These are phyloP conservation scores for Epichloe bromicola DNA, from an alignment of 2,329 filamentous ascomycete species.

Conservation along the genomic window DNA sequence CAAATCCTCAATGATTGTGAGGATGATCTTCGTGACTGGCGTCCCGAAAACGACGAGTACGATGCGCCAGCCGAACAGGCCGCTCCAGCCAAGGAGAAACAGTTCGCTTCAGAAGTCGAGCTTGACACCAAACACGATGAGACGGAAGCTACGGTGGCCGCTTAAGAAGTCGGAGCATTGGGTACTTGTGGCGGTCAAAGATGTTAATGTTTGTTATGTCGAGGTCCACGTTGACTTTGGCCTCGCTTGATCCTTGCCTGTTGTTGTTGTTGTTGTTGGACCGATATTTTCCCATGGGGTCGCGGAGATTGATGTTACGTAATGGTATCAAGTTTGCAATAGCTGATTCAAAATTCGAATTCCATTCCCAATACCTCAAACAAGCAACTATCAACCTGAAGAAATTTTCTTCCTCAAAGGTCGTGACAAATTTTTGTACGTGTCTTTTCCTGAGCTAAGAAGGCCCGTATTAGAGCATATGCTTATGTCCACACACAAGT, in stretches of 20 bases:
- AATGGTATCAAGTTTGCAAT: slow-evolving; percentile 1
- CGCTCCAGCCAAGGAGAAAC: slow-evolving; percentile 15
- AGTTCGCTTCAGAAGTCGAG: slow-evolving; percentile 5
- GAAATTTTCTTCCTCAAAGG: background rate
- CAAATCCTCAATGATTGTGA: slow-evolving; percentile 89
- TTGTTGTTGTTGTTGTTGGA: background rate
- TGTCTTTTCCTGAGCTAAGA: background rate
- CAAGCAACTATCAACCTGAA: too few species aligned
- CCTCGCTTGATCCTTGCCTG: background rate
- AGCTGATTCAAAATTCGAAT: background rate
- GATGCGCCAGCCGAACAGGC: slow-evolving; percentile 12
- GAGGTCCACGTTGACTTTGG: background rate
- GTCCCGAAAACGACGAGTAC: slow-evolving; percentile 27
- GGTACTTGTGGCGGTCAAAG: background rate
- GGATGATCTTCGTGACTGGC: slow-evolving; percentile 71
- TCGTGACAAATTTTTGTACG: background rate
- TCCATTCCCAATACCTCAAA: background rate
- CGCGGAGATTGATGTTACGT: background rate
- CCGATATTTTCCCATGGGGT: background rate
- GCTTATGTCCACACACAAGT: too few species aligned
- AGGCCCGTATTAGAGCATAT: too few species aligned
- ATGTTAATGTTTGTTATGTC: background rate
- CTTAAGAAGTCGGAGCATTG: background rate
- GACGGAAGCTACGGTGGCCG: background rate
- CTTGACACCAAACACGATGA: background rate